Base-by-base conservation (phyloP, 169 alveolate species). In the Eimeria falciformis region DNA sequence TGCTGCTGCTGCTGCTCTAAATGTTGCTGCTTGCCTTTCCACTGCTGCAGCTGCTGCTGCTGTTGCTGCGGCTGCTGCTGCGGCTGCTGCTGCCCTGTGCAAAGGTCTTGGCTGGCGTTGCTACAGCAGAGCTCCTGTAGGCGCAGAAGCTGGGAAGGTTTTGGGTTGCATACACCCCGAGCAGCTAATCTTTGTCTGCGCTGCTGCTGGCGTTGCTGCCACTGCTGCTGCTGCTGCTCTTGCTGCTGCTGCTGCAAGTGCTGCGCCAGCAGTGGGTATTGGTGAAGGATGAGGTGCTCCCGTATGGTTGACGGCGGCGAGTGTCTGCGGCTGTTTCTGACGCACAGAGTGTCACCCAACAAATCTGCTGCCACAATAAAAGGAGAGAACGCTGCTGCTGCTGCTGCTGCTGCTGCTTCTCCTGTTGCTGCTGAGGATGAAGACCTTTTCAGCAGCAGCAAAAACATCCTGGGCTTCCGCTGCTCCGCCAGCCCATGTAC, bases 301-400 rank as follows among this genome's bases (percentile, higher is more conserved):
- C 45, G 23, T 73, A 53, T n/a, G 14, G 58, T 62, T 2, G 65
- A 6, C 58, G n/a, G 29, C 23, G 23, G 25, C n/a, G 45, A 43
- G 58, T 2, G 65, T 56, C 82, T 69, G 82, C 56, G 29, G 78
- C 46, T 66, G 82, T 62, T 73, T 56, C 84, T 73, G 84, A 37
- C 6, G 65, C 84, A 12, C 65, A 73, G 84, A 43, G 65, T 21
- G 7, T 11, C 84, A 6, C 84, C 62, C 12, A 1, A 46, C 84
- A 46, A 73, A 4, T 73, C 84, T 3, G 66, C 84, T 73, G 65
- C 43, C 11, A 73, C 65, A 37, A 73, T 62, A 1, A 45, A 23
- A 40, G 84, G 84, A 40, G 37, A 12, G 84, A 73, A 73, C n/a
- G 84, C 87, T 78, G 87, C 87, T 50, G 87, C 87, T 78, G 87